Conservation (phyloP, 164 flowering plant genomes). For the Tinospora cordifolia region DNA sequence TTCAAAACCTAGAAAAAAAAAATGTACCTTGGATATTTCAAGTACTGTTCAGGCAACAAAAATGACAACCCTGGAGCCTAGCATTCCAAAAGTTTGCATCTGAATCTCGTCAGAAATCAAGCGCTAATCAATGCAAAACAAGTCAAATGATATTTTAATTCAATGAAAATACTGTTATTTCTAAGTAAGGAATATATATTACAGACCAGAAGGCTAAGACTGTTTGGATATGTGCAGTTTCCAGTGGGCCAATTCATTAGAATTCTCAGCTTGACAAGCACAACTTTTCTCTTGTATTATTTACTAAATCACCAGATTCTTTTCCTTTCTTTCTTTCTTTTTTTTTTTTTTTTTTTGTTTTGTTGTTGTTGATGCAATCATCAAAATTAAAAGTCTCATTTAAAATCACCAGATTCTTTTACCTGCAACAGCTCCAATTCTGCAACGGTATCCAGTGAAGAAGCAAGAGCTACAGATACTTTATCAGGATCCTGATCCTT, state of each 20-base stretch:
- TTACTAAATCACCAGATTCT: too few species aligned
- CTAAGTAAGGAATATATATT: neutral
- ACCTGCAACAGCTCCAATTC: constrained; percentile 34
- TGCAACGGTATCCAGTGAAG: neutral
- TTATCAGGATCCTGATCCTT: constrained; percentile 12
- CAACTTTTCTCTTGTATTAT: too few species aligned
- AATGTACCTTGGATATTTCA: constrained; percentile 67
- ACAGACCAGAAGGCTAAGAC: too few species aligned
- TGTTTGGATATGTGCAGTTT: neutral
- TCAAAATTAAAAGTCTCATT: too few species aligned
- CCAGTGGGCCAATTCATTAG: neutral
- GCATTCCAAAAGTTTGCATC: constrained; percentile 15
- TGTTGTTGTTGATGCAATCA: too few species aligned
- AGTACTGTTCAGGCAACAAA: constrained; percentile 78
- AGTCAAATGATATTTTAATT: neutral
- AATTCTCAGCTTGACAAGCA: neutral
- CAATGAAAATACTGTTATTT: neutral
- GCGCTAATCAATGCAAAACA: constrained; percentile 1
- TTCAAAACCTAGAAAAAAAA: constrained; percentile 2
- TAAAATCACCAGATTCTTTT: neutral
- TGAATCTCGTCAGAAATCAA: constrained; percentile 8
- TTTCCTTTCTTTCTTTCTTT: too few species aligned
- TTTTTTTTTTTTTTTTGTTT: too few species aligned
- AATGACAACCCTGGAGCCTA: constrained; percentile 97
- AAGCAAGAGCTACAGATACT: neutral